These are phyloP conservation scores for Amylostereum areolatum DNA, from an alignment of 1,284 basidiomycete species.

Conservation along the genomic window DNA sequence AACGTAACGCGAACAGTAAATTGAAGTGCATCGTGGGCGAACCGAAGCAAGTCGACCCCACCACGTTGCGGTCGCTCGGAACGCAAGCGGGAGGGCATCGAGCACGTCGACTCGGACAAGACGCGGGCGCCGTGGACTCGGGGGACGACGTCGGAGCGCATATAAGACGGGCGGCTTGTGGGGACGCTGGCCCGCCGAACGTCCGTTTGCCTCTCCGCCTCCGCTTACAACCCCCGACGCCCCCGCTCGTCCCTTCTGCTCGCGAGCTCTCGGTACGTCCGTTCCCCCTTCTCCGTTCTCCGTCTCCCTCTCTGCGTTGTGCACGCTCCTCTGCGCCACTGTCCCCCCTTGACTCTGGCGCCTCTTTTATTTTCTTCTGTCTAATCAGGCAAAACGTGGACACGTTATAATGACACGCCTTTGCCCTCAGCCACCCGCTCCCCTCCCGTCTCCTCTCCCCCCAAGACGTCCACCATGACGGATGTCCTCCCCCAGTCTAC, in stretches of 20 bases:
- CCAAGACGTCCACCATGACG: slow-evolving; percentile 12
- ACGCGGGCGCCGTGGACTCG: too few relatives aligned
- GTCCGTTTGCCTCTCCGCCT: slow-evolving; percentile 11
- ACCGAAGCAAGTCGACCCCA: too few relatives aligned
- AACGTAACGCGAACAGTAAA: too few relatives aligned
- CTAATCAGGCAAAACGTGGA: background rate
- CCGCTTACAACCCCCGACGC: slow-evolving; percentile 10
- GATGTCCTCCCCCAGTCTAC: slow-evolving; percentile 29
- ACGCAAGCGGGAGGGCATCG: too few relatives aligned
- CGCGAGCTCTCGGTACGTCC: slow-evolving; percentile 13
- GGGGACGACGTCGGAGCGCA: too few relatives aligned
- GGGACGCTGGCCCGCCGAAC: slow-evolving; percentile 14
- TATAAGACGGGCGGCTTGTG: background rate
- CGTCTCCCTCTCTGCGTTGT: background rate
- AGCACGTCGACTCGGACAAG: too few relatives aligned
- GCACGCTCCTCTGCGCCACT: too few relatives aligned
- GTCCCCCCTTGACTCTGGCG: background rate
- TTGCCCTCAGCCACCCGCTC: slow-evolving; percentile 6
- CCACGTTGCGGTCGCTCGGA: too few relatives aligned
- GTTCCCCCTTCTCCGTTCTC: slow-evolving; percentile 6
- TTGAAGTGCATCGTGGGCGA: too few relatives aligned
- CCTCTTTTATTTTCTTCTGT: background rate
- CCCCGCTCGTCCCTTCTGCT: slow-evolving; percentile 11
- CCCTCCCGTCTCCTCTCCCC: slow-evolving; percentile 10
- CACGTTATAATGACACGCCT: slow-evolving; percentile 9